A percentile compares a stretch with the other conserved stretches of the same genome.
These are phyloP conservation scores for Turritis glabra DNA, from an alignment of 345 rosid genomes.

Conservation along the genomic window DNA sequence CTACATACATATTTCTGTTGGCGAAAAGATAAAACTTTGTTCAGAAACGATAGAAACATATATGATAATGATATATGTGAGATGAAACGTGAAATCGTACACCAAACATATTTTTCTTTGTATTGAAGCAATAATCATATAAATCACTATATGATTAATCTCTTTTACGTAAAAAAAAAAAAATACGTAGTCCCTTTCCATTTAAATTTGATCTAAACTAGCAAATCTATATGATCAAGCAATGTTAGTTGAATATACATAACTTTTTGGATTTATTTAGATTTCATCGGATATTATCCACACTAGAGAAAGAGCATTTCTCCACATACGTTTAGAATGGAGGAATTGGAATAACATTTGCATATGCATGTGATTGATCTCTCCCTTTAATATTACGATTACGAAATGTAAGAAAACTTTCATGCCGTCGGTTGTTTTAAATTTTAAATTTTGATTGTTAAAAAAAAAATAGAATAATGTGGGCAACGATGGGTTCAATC, in stretches of 20 bases:
- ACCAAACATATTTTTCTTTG: slow-evolving; percentile 27
- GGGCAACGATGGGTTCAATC: too few species aligned
- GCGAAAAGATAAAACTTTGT: neutral
- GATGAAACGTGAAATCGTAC: slow-evolving; percentile 21
- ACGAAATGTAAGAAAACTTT: too few species aligned
- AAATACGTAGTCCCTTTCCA: slow-evolving; percentile 28
- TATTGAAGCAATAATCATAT: slow-evolving; percentile 26
- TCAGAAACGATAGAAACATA: neutral
- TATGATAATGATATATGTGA: neutral
- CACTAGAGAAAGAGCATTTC: neutral
- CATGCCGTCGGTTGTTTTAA: too few species aligned
- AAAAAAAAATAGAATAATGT: too few species aligned
- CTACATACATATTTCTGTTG: neutral
- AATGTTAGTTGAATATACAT: neutral
- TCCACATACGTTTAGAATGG: too few species aligned
- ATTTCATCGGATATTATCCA: slow-evolving; percentile 8
- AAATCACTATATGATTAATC: too few species aligned
- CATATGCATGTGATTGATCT: neutral
- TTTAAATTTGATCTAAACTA: neutral
- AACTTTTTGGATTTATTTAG: neutral
- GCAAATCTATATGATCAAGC: slow-evolving; percentile 1
- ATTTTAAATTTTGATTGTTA: too few species aligned
- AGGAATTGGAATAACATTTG: slow-evolving; percentile 11
- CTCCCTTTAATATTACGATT: slow-evolving; percentile 4
- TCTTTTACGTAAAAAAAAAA: neutral